Evolutionary conservation across 306 rosid species (phyloP), one percentile per base, ranked within the genome.

Genomic region (Alnus rubra): DNA sequence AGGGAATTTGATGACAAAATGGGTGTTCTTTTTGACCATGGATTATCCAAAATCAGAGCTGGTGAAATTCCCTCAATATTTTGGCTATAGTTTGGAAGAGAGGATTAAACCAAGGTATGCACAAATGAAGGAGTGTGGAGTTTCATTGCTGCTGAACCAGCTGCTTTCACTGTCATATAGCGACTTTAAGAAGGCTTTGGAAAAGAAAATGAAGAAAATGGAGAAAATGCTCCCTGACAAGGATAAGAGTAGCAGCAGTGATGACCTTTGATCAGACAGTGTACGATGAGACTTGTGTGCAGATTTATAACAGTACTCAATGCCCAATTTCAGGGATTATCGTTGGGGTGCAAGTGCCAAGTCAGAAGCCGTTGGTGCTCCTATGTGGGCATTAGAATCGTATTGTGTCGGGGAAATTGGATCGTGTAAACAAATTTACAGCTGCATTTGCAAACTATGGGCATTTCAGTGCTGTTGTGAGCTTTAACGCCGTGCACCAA

Each of bases 71-170:
- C 98, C 98, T 59, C 97, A 91, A 53, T 94, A 76, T 84, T 94
- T 92, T 56, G 97, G 98, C 64, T 94, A 92, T 83, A 91, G 88
- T 82, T 87, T 95, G 86, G 89, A 86, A 65, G 88, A 76, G 65
- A 88, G 98, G 87, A 91, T 91, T 69, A 92, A 92, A 84, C 98
- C 97, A 10, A 92, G 98, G 78, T 89, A 88, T 79, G 92, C 92
- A 30, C 79, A 69, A 1, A 63, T 94, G 91, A 85, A 82, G 82
- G 78, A 80, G 58, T 82, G 84, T 37, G 88, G 94, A 37, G 97
- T 85, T 75, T 83, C 51, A 80, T 65, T 92, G 75, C 89, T 89
- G 78, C 84, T 94, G 79, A 92, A 90, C 87, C 97, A 94, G 84
- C 86, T 89, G 79, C 85, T 94, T 47, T 89, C 98, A 3, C 84